Conservation (phyloP, 768 basidiomycete species). For the Daedaleopsis sinensis region DNA sequence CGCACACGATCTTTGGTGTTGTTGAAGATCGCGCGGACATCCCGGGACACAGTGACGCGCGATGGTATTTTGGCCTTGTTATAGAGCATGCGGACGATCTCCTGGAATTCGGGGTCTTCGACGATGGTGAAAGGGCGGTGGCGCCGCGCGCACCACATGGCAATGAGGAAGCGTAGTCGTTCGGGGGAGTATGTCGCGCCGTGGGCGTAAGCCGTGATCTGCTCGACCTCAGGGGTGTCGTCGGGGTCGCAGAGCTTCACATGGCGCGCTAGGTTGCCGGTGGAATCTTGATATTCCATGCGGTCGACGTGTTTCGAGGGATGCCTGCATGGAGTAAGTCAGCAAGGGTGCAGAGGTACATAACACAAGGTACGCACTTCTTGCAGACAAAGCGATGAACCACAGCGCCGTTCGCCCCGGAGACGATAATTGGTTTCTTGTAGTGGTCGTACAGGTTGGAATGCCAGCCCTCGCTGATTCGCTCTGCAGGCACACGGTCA, state of each 20-base stretch:
- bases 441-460: background rate
- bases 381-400: constrained; percentile 7
- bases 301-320: constrained; percentile 1
- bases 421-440: background rate
- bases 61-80: constrained; percentile 7
- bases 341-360: too few species aligned
- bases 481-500: background rate
- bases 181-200: constrained; percentile 13
- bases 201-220: constrained; percentile 6
- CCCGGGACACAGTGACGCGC: constrained; percentile 7
- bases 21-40: constrained; percentile 11
- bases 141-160: constrained; percentile 16
- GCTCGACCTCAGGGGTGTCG: background rate
- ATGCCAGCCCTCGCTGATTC: background rate
- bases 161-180: constrained; percentile 11
- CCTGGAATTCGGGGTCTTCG: constrained; percentile 10
- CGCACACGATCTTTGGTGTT: background rate
- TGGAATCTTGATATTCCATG: constrained; percentile 1
- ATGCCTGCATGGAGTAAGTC: background rate
- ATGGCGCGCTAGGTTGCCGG: constrained; percentile 1
- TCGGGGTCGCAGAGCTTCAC: constrained; percentile 2
- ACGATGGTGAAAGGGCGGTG: constrained; percentile 23
- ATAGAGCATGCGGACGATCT: constrained; percentile 15
- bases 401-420: background rate
- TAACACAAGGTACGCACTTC: constrained; percentile 1